Percentiles rank a stretch among this genome's conserved stretches.
Evolutionary conservation across 768 basidiomycete genomes (phyloP).

Genomic region (Cyathus striatus): DNA sequence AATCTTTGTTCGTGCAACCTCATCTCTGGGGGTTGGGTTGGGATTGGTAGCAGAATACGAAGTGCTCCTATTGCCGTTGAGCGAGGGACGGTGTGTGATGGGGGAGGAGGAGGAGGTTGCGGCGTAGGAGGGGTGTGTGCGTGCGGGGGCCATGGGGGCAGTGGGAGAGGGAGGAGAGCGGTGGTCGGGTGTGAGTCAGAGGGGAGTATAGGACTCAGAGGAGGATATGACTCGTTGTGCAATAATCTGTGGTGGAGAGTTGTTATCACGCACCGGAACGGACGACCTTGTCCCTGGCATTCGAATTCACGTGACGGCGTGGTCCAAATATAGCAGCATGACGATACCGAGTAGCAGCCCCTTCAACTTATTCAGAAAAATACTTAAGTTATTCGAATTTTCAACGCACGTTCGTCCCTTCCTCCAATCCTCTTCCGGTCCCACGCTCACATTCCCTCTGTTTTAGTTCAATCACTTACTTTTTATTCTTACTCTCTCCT

Average conservation of each 20-base stretch:
- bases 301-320: neutral
- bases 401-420: conserved; percentile 8
- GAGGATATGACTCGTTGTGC: too few species aligned
- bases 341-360: neutral
- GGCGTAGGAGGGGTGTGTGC: conserved; percentile 26
- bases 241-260: too few species aligned
- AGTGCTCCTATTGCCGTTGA: conserved; percentile 20
- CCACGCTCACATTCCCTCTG: too few species aligned
- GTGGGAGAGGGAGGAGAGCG: neutral
- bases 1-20: conserved; percentile 55
- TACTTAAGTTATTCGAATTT: neutral
- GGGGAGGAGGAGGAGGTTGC: conserved; percentile 23
- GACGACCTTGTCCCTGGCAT: neutral
- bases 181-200: too few species aligned
- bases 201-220: too few species aligned
- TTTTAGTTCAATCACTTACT: conserved; percentile 2
- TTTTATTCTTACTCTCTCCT: neutral
- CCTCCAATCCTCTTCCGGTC: neutral
- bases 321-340: neutral
- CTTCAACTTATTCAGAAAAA: too few species aligned
- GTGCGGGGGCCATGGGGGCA: neutral
- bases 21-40: conserved; percentile 16
- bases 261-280: too few species aligned
- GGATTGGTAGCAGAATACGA: conserved; percentile 15
- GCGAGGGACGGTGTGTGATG: conserved; percentile 14